Evolutionary conservation across 2,329 filamentous ascomycete genomes (phyloP).

Genomic region (Nothophaeocryptopus gaeumannii): DNA sequence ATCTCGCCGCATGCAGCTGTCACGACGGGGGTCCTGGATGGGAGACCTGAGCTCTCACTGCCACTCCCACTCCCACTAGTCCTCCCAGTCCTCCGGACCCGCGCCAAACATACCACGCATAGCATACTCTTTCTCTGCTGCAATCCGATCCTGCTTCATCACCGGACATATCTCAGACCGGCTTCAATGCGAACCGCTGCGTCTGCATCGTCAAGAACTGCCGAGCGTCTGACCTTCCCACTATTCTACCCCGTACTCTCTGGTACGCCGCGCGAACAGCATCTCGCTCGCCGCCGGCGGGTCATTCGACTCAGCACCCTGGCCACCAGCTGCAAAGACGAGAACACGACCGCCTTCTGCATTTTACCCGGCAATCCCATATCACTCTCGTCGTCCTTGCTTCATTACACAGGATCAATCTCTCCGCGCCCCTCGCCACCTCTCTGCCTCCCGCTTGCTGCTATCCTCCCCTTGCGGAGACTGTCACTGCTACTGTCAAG

Average conservation of each 20-base stretch:
- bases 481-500: background rate
- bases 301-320: conserved; percentile 6
- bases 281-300: conserved; percentile 3
- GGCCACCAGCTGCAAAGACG: conserved; percentile 3
- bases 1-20: conserved; percentile 11
- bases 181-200: no score
- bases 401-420: conserved; percentile 8
- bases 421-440: background rate
- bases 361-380: conserved; percentile 8
- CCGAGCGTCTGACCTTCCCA: no score
- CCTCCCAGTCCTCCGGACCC: background rate
- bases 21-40: background rate
- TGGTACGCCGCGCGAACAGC: background rate
- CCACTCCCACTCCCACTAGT: no score
- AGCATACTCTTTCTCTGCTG: background rate
- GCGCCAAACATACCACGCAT: background rate
- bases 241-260: no score
- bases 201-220: no score
- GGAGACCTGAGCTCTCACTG: background rate
- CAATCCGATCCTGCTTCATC: background rate
- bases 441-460: background rate
- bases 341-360: conserved; percentile 5
- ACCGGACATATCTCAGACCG: no score
- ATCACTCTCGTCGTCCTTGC: conserved; percentile 8
- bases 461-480: background rate